phyloP scores from a whole-genome alignment of 1,284 basidiomycete species.

The Ceratobasidium sp. region DNA sequence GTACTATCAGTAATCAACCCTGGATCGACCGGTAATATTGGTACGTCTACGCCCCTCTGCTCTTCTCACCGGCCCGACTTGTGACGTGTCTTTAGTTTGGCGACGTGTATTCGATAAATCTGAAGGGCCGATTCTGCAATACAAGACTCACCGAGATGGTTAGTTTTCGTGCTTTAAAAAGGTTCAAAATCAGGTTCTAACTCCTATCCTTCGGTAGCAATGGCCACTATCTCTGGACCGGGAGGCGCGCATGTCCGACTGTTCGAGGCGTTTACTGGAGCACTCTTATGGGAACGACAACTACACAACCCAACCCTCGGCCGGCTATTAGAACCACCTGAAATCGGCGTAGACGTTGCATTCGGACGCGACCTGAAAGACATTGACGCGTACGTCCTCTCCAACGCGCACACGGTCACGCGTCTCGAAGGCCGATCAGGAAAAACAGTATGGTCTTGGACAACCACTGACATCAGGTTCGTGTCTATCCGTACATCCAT shows the following conservation, averaged over 20 bases:
- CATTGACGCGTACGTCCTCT: conserved; percentile 60
- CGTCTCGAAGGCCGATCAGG: conserved; percentile 59
- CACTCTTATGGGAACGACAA: conserved; percentile 70
- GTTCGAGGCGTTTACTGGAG: conserved; percentile 71
- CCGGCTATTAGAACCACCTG: conserved; percentile 59
- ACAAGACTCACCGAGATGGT: conserved; percentile 69
- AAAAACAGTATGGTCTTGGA: conserved; percentile 69
- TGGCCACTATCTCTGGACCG: conserved; percentile 78
- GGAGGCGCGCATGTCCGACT: conserved; percentile 74
- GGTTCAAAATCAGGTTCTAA: background rate
- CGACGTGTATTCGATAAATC: conserved; percentile 70
- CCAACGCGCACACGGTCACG: conserved; percentile 65
- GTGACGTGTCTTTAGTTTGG: conserved; percentile 66
- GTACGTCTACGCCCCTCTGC: conserved; percentile 58
- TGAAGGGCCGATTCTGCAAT: conserved; percentile 73
- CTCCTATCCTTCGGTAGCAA: conserved; percentile 54
- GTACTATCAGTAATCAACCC: conserved; percentile 80
- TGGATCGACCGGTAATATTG: conserved; percentile 68
- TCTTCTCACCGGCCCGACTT: background rate
- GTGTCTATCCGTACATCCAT: conserved; percentile 43
- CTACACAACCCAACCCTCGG: conserved; percentile 60
- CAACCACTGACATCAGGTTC: conserved; percentile 67
- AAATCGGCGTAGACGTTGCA: conserved; percentile 56
- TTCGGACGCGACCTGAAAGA: conserved; percentile 46
- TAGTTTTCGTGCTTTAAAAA: conserved; percentile 37